Base-by-base conservation (phyloP, 2,329 filamentous ascomycete species). In the Aotearoamyces nothofagi region DNA sequence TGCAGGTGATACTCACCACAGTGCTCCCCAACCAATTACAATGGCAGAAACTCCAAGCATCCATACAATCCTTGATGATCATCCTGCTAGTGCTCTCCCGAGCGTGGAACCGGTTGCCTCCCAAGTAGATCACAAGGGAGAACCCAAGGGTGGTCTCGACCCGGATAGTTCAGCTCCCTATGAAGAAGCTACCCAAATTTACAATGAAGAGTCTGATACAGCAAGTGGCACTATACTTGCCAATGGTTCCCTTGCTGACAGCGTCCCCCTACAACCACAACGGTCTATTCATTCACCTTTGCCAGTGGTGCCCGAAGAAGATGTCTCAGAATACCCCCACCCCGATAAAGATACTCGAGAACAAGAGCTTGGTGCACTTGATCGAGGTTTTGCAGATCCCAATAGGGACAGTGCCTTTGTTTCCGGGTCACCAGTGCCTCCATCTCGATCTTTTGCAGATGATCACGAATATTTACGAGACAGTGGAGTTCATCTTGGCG, bases 401-500 rank as follows among this genome's bases (percentile, higher is more conserved):
- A 62, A 61, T 39, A 50, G 63, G 23, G 64, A 69, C 38, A 66
- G 63, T 35, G 63, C 58, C 1, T 57, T 66, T 36, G 51, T 52
- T 14, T 47, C 56, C 4, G 60, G 56, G 25, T 61, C 63, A 3
- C 56, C 64, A 9, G 51, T 53, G 22, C 50, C 51, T 29, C 49
- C 46, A 31, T 57, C 44, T 32, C 33, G 25, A 28, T 35, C 35
- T 3, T 45, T 44, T 27, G 15, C 38, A 15, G 37, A 44, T 15
- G 22, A 35, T 17, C 38, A 44, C 32, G 43, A 47, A 23, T 36
- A 40, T 24, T 30, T 45, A 30, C 40, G 45, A 24, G 68, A 74
- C 41, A 73, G 69, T 46, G 67, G 64, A 15, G 60, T 71, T 16
- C 62, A 70, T 39, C 52, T 69, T 24, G 59, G 57, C 13, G 63